Conservation (phyloP, 148 eudicot species). For the Fagopyrum esculentum region DNA sequence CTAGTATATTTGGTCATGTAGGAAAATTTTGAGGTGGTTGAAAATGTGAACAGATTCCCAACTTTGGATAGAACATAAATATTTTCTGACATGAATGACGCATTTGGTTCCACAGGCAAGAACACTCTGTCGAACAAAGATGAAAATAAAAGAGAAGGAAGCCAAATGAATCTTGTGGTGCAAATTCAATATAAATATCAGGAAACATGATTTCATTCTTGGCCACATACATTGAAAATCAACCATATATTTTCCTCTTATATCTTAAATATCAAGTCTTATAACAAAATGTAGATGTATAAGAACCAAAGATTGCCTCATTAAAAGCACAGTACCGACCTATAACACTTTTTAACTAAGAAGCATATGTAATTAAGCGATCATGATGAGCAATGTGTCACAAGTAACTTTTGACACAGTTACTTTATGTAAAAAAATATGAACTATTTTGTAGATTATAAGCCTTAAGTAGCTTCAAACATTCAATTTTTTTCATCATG, state of each 20-base stretch:
- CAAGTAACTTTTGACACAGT: neutral
- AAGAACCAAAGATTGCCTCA: neutral
- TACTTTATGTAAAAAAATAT: neutral
- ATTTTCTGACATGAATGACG: neutral
- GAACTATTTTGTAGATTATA: neutral
- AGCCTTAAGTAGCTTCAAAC: neutral
- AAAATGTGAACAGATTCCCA: neutral
- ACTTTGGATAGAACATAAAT: neutral
- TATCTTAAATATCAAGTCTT: neutral
- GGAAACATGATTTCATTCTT: constrained; percentile 4
- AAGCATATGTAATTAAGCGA: neutral
- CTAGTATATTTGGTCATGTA: neutral
- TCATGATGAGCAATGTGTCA: neutral
- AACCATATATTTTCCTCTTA: neutral
- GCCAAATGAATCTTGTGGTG: constrained; percentile 2
- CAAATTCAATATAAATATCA: neutral
- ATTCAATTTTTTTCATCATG: neutral
- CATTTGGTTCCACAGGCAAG: neutral
- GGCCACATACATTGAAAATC: neutral
- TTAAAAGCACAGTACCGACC: neutral
- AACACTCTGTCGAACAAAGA: neutral
- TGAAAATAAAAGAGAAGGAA: neutral
- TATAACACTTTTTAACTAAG: neutral
- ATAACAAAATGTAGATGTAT: neutral
- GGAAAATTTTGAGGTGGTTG: neutral